Evolutionary conservation across 371 early-diverging fungal species (phyloP).

Genomic region (Apophysomyces sp.): DNA sequence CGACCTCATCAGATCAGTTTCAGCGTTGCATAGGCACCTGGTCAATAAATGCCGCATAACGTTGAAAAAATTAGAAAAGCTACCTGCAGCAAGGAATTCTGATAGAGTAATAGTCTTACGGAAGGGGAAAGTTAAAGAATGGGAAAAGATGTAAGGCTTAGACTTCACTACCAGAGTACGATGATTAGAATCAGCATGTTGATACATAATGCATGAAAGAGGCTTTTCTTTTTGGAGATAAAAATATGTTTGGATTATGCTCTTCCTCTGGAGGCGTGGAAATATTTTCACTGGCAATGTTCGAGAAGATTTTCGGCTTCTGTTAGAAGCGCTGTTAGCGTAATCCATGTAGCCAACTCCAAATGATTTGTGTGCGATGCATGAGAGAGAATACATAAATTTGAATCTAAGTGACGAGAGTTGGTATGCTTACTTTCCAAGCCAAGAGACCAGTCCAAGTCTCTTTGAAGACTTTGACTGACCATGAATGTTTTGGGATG

Average conservation of each 20-base stretch:
- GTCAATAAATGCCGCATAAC: constrained; percentile 7
- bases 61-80: constrained; percentile 15
- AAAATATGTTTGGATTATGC: background rate
- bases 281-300: background rate
- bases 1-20: background rate
- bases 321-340: background rate
- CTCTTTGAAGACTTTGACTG: background rate
- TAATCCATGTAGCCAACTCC: background rate
- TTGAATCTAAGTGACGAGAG: background rate
- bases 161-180: constrained; percentile 6
- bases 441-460: background rate
- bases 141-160: constrained; percentile 4
- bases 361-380: background rate
- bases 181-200: background rate
- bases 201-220: background rate
- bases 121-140: constrained; percentile 9
- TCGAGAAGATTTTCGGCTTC: background rate
- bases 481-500: background rate
- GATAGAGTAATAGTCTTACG: constrained; percentile 9
- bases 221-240: background rate
- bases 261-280: background rate
- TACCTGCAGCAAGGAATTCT: constrained; percentile 16
- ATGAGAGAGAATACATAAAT: background rate
- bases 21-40: constrained; percentile 12
- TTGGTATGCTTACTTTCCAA: background rate